Base-by-base conservation (phyloP, 805 yeast genomes). In the Ogataea populi-albae region DNA sequence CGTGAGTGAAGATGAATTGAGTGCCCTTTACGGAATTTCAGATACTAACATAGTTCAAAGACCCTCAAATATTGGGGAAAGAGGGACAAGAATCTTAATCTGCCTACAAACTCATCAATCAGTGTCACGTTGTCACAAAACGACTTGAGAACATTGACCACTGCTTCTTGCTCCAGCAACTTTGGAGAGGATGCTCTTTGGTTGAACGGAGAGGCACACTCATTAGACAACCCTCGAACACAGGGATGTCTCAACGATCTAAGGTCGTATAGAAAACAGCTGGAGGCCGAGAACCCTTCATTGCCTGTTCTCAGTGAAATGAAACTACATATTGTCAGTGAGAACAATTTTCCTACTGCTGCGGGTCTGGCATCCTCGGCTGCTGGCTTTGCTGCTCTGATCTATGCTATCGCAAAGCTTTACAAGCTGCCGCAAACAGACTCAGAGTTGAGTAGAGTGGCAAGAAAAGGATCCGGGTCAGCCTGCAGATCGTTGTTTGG, bases 21-120 rank as follows among this genome's bases (percentile, higher is more conserved):
- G 9, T 22, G 9, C 9, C 9, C 23, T 22, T 22, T n/a, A 22
- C n/a, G 23, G 23, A n/a, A n/a, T 6, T 18, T 12, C 21, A 14
- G 4, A 24, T 37, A 41, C 43, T 38, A 41, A 32, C 40, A 21
- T 27, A 5, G 20, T 8, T 21, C 23, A 16, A 25, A 80, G 79
- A 93, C 98, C 25, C 73, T 93, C 47, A 93, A 93, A 66, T 93
- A 93, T 69, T 93, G 99, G 99, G 99, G 99, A 32, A 93, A 93
- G 65, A 77, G 98, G 57, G 98, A 93, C 64, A 81, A 79, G 45
- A 68, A 71, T 31, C 75, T 93, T 54, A 93, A 93, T 57, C 69
- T 93, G 35, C 99, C 99, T 32, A 93, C 99, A 35, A 93, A 93
- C 68, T 85, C 95, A 9, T 88, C 97, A 19, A 88, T 93, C 49